Evolutionary conservation across 352 stramenopile genomes (phyloP).

Genomic region (Globisporangium splendens): DNA sequence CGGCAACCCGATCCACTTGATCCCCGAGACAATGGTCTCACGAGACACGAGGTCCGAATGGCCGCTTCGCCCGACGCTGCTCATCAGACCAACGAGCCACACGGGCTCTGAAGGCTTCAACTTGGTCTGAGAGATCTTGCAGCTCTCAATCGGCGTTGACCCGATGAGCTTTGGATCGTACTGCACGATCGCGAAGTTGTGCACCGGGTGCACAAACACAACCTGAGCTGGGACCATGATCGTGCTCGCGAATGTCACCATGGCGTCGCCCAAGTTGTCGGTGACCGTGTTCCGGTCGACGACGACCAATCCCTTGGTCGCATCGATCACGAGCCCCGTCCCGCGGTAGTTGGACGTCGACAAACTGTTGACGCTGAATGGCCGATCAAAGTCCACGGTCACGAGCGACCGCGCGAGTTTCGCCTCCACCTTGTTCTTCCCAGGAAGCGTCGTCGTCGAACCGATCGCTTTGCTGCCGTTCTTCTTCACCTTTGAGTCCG

Average conservation of each 20-base stretch:
- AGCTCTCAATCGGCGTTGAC: constrained; percentile 78
- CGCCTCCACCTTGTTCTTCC: constrained; percentile 81
- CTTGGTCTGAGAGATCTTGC: constrained; percentile 56
- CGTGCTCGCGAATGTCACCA: constrained; percentile 90
- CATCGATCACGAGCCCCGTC: constrained; percentile 88
- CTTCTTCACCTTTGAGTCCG: constrained; percentile 10
- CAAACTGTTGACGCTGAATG: constrained; percentile 84
- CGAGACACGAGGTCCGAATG: constrained; percentile 82
- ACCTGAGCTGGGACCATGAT: constrained; percentile 84
- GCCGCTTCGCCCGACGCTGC: constrained; percentile 69
- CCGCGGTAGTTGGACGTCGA: constrained; percentile 84
- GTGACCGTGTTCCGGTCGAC: constrained; percentile 92
- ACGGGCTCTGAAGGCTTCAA: constrained; percentile 70
- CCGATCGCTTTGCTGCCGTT: constrained; percentile 41
- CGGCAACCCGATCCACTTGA: constrained; percentile 83
- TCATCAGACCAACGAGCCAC: constrained; percentile 85
- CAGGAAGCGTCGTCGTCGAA: constrained; percentile 75
- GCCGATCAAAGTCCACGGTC: constrained; percentile 81
- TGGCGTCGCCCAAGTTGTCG: constrained; percentile 82
- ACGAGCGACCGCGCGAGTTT: constrained; percentile 81
- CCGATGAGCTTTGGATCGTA: constrained; percentile 88
- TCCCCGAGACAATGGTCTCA: constrained; percentile 81
- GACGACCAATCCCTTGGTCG: constrained; percentile 82
- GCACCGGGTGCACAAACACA: constrained; percentile 90
- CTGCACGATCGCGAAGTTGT: constrained; percentile 92